A percentile compares a stretch with the other conserved stretches of the same genome.
Evolutionary conservation across 2,329 filamentous ascomycete genomes (phyloP).

Genomic region (Aureobasidium lini): DNA sequence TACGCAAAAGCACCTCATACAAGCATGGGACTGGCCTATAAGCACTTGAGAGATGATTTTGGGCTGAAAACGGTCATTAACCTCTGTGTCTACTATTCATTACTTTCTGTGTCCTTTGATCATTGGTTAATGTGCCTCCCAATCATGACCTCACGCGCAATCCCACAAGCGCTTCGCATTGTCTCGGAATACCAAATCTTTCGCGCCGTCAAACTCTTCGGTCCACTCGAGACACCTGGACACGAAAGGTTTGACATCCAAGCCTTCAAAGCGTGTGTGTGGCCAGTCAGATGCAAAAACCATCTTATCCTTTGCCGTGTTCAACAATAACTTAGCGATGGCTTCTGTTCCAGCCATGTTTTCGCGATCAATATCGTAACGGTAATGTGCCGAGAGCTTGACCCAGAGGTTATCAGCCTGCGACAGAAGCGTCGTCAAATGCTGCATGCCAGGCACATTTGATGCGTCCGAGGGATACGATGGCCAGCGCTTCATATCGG

Average conservation of each 20-base stretch:
- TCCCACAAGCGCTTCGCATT: conserved; percentile 50
- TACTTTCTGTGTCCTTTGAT: too few species aligned
- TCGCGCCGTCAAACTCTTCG: conserved; percentile 31
- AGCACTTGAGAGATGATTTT: neutral
- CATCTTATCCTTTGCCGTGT: conserved; percentile 37
- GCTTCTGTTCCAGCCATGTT: conserved; percentile 39
- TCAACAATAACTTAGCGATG: conserved; percentile 44
- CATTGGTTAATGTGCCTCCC: too few species aligned
- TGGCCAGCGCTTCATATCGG: conserved; percentile 25
- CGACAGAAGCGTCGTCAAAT: conserved; percentile 40
- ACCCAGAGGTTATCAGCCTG: conserved; percentile 44
- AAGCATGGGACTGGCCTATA: conserved; percentile 40
- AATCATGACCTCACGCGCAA: neutral
- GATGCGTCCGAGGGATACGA: conserved; percentile 9
- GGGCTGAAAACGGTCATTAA: too few species aligned
- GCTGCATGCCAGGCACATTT: conserved; percentile 37
- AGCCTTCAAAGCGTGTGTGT: conserved; percentile 52
- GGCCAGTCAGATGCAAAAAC: conserved; percentile 60
- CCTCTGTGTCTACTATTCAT: too few species aligned
- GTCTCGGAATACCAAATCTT: conserved; percentile 44
- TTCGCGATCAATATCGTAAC: conserved; percentile 40
- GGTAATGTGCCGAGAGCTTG: conserved; percentile 54
- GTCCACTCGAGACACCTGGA: conserved; percentile 49
- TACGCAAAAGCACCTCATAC: conserved; percentile 41
- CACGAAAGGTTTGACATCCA: conserved; percentile 50